Conservation (phyloP, 1,139 yeast genomes). For the Yamadazyma atlantica region DNA sequence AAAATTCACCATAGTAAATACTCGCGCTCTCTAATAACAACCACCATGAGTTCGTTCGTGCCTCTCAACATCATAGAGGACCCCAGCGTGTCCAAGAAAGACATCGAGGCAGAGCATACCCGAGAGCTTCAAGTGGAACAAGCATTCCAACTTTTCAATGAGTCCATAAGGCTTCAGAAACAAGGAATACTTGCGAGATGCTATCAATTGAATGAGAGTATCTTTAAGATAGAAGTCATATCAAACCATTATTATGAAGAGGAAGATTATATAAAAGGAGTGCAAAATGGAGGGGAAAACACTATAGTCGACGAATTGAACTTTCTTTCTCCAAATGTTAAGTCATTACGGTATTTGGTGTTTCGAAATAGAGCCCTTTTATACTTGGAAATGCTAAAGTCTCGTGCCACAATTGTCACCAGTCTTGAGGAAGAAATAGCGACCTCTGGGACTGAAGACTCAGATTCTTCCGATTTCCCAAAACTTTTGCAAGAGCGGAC, state of each 20-base stretch:
- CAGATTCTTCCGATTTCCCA: slow-evolving; percentile 1
- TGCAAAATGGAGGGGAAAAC: slow-evolving; percentile 39
- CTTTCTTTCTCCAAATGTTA: slow-evolving; percentile 65
- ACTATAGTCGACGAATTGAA: slow-evolving; percentile 41
- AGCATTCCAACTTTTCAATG: slow-evolving; percentile 74
- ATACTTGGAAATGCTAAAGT: slow-evolving; percentile 48
- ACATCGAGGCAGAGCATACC: slow-evolving; percentile 81
- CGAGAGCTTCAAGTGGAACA: slow-evolving; percentile 86
- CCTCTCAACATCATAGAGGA: slow-evolving; percentile 81
- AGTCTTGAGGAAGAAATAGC: slow-evolving; percentile 6
- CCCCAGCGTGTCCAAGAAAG: slow-evolving; percentile 48
- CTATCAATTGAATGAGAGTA: slow-evolving; percentile 51
- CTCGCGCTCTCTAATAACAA: no score
- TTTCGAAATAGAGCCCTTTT: slow-evolving; percentile 81
- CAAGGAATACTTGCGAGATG: slow-evolving; percentile 49
- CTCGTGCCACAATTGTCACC: not conserved
- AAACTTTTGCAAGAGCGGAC: slow-evolving; percentile 9
- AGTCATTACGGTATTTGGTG: slow-evolving; percentile 71
- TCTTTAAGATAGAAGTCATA: slow-evolving; percentile 70
- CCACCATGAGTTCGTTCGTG: slow-evolving; percentile 51
- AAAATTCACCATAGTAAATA: no score
- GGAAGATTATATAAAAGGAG: slow-evolving; percentile 35
- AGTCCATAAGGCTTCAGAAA: slow-evolving; percentile 65
- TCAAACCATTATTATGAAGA: slow-evolving; percentile 50
- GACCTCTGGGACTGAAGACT: not conserved